A percentile compares a stretch with the other conserved stretches of the same genome.
Conservation (phyloP, 2,329 filamentous ascomycete genomes). For the Fusarium pseudograminearum region DNA sequence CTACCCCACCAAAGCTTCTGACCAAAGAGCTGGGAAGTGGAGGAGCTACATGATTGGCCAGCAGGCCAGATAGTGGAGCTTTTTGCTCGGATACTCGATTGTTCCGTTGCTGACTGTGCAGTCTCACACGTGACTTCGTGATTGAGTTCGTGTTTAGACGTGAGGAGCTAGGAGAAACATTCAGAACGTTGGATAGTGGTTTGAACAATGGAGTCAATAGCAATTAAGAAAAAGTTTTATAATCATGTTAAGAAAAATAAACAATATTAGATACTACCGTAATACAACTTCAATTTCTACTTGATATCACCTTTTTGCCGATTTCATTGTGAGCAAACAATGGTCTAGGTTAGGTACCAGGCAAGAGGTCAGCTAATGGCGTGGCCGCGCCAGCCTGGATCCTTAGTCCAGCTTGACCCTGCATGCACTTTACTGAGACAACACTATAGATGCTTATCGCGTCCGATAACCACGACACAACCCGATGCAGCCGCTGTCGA, state of each 20-base stretch:
- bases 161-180: rapidly evolving
- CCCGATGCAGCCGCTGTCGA: conserved; percentile 29
- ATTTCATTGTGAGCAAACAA: neutral
- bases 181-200: rapidly evolving
- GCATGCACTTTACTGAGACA: conserved; percentile 19
- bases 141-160: conserved; percentile 11
- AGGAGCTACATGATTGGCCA: neutral
- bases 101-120: rapidly evolving
- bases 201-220: rapidly evolving
- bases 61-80: rapidly evolving
- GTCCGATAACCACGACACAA: neutral
- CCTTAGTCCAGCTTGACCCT: conserved; percentile 12
- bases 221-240: neutral
- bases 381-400: neutral
- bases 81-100: rapidly evolving
- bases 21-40: neutral
- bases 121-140: conserved; percentile 50
- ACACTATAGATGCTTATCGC: conserved; percentile 7
- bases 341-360: conserved; percentile 5
- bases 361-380: neutral
- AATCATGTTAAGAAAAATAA: neutral
- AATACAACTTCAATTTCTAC: neutral
- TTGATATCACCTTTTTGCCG: neutral
- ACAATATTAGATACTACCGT: neutral
- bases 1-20: conserved; percentile 24